Evolutionary conservation across 2,329 filamentous ascomycete species (phyloP), one percentile per base, ranked within the genome.

Genomic region (Elsinoe perseae): DNA sequence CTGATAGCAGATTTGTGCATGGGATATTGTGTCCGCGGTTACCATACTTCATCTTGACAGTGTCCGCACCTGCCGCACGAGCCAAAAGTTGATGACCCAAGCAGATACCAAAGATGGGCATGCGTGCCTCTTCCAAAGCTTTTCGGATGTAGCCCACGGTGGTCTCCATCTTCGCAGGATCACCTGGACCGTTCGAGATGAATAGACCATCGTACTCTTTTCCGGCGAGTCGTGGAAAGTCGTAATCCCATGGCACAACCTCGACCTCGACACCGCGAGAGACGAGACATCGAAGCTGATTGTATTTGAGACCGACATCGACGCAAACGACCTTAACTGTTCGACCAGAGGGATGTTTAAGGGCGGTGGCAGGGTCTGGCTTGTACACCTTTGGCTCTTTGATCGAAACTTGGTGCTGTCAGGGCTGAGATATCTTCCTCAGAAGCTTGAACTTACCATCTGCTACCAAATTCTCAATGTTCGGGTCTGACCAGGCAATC

Each of bases 11-110:
- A 75, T 87, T 96, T 9, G 92, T 97, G 78, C 91, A 96, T 43
- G 93, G 93, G 67, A 98, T 97, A 75, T 98, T 98, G 78, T 95
- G 89, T 42, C 92, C 93, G 67, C 93, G 89, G 77, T 98, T 98
- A 76, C 93, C 93, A 67, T 96, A 98, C 80, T 97, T 97, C 89
- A 98, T 95, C 80, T 98, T 98, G 66, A 80, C 73, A 0, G 93
- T 97, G 46, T 79, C 79, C 46, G 91, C 92, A 56, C 92, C 92
- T 28, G 90, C 84, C 57, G 92, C 90, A 64, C 90, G 82, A 55
- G 92, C 90, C 54, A 97, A 83, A 63, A 97, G 80, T 74, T 97
- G 92, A 71, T 97, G 92, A 57, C 92, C 92, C 64, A 97, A 75
- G 76, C 92, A 97, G 69, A 97, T 97, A 77, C 92, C 92, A 64